Percentiles rank a stretch among this genome's conserved stretches.
These are phyloP conservation scores for Amauroascus niger DNA, from an alignment of 2,329 filamentous ascomycete species.

Conservation along the genomic window DNA sequence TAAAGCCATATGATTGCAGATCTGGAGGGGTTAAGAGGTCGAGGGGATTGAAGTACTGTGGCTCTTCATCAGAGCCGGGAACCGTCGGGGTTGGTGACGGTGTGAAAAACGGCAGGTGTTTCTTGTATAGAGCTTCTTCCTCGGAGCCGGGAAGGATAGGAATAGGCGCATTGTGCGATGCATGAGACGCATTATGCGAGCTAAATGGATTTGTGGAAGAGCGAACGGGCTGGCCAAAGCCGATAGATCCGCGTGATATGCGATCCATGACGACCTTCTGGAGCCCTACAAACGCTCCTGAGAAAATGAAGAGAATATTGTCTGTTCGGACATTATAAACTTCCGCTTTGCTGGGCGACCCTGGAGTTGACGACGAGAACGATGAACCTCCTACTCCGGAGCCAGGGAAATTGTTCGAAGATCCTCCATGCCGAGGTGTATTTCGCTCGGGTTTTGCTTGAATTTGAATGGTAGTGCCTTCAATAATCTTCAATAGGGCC, in stretches of 20 bases:
- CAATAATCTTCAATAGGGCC: conserved; percentile 87
- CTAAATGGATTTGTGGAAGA: conserved; percentile 31
- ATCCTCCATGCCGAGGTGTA: conserved; percentile 30
- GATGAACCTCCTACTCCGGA: conserved; percentile 14
- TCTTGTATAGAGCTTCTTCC: conserved; percentile 50
- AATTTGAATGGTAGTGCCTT: conserved; percentile 86
- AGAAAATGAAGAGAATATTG: conserved; percentile 95
- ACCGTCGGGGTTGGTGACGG: conserved; percentile 42
- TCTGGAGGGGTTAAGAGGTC: conserved; percentile 67
- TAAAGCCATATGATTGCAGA: conserved; percentile 78
- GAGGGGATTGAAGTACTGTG: conserved; percentile 49
- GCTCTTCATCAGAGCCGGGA: conserved; percentile 29
- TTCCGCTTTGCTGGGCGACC: conserved; percentile 42
- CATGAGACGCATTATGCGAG: conserved; percentile 19
- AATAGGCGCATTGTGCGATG: conserved; percentile 32
- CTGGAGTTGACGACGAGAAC: conserved; percentile 15
- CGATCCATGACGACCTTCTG: conserved; percentile 80
- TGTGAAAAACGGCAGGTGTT: conserved; percentile 50
- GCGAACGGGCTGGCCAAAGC: conserved; percentile 78
- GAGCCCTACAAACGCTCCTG: conserved; percentile 85
- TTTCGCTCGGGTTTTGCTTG: conserved; percentile 60
- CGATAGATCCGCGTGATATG: conserved; percentile 78
- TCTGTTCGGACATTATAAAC: conserved; percentile 74
- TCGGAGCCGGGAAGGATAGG: conserved; percentile 55
- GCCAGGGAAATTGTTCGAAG: conserved; percentile 31